Base-by-base conservation (phyloP, 306 rosid genomes). In the Potentilla sterilis region DNA sequence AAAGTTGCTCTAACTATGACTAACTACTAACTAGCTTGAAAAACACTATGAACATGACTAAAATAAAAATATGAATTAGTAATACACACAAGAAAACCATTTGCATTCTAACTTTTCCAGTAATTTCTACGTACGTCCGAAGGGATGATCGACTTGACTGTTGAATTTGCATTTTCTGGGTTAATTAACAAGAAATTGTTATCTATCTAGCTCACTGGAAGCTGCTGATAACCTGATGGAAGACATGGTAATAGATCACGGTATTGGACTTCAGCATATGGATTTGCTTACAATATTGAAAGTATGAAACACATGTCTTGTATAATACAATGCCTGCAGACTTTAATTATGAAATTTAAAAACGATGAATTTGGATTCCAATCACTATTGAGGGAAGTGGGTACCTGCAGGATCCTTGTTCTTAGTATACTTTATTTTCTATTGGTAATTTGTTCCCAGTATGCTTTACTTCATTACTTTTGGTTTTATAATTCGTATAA, bases 281-380 rank as follows among this genome's bases (percentile, higher is more conserved):
- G 35, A 4, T 40, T 66, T 67, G 32, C 19, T 40, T 41, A 67
- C 19, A 21, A 4, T n/a, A 67, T 40, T 51, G 9, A 28, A 22
- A 38, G 11, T n/a, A 40, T 35, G 75, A 52, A 72, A 64, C 69
- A 64, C 69, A 64, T 64, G 69, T n/a, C 59, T 61, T 61, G 19
- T 32, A 55, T 16, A 18, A 35, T 16, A 37, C 40, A 34, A 59
- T 24, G 66, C 40, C 64, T 9, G 16, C 16, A 21, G 35, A 32
- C 63, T 8, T 55, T 9, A n/a, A n/a, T n/a, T n/a, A 2, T 21
- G 10, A 57, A 32, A 9, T 22, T 22, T 3, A 58, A 24, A 59
- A 59, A 24, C 18, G 7, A 24, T 5, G 15, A 28, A 11, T 11
- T 59, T 12, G 28, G 24, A 19, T 21, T 54, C 11, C 19, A 1